Evolutionary conservation across 805 yeast genomes (phyloP), one percentile per base, ranked within the genome.

Genomic region (Candida xyloterini): DNA sequence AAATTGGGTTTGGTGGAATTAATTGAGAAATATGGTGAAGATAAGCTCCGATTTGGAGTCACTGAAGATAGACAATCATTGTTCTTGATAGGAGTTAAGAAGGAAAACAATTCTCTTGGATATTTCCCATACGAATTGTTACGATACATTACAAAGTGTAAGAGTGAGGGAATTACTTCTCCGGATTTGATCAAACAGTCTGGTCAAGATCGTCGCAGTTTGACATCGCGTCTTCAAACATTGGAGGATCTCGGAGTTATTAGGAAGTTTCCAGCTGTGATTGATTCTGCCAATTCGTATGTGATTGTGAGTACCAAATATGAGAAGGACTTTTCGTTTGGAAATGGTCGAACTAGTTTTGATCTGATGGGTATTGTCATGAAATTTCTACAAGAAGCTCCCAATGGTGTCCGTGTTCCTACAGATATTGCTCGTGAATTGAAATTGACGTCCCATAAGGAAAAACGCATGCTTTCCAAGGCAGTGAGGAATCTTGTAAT

Each of bases 191-290:
- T 80, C 2, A 62, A 65, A 28, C 66, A 62, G 14, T 75, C 89
- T 0, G 75, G 75, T 7, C 93, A 84, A 59, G 93, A 84, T 51
- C 75, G 81, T 13, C 69, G 91, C 47, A 81, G 89, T 42, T 65
- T 82, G 28, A 79, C 89, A 0, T 67, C 78, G 1, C 68, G 93
- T 49, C 64, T 82, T 37, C 78, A 74, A 50, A 69, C 70, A 30
- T 61, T 84, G 14, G 76, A 70, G 42, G 74, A 68, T 7, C 56
- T 67, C 26, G 76, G 75, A 15, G 59, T 79, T 13, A 71, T 81
- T 5, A 61, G 61, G 15, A 76, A 70, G 36, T 34, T 45, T 25
- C 46, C 59, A 4, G 50, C 71, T 15, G 44, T 68, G 18, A 62
- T 62, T 23, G 61, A 72, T 25, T 74, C 78, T 2, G 76, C 73